Base-by-base conservation (phyloP, 345 rosid genomes). In the Anastatica hierochuntica region DNA sequence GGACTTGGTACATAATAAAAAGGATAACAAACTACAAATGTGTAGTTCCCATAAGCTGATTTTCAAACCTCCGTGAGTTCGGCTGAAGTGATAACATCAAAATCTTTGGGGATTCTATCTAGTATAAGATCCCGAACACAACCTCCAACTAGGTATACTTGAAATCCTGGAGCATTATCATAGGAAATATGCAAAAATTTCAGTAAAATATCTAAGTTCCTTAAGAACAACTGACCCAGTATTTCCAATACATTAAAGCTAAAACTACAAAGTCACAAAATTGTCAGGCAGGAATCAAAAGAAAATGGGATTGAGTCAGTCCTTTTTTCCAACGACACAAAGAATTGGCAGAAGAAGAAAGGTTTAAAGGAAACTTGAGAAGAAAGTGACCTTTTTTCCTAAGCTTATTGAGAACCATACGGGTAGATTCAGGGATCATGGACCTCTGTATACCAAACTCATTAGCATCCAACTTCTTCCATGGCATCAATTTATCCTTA, bases 111-210 rank as follows among this genome's bases (percentile, higher is more conserved):
- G 21, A 56, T 71, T 56, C 79, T 61, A 68, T 77, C 76, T 43
- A 82, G 54, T 20, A 82, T 74, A 59, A 82, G 89, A 82, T 85
- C 89, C 30, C 95, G 77, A 30, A 78, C 84, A 52, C 95, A 82
- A 14, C 95, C 81, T 58, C 87, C 89, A 0, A 85, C 89, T 43
- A 85, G 73, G 66, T 79, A 82, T 14, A 76, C 87, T 56, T 81
- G 80, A 60, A 77, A 74, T 8, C 94, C 94, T 84, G 58, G n/a
- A 53, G 0, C 17, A 60, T 31, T 8, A 6, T 3, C 49, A 49
- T 14, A 60, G 14, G 24, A 58, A 16, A 35, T 1, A 39, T 29
- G 1, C 37, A 14, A 9, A n/a, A n/a, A n/a, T n/a, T n/a, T n/a
- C n/a, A n/a, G n/a, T n/a, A n/a, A n/a, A n/a, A n/a, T n/a, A n/a